Evolutionary conservation across 768 basidiomycete genomes (phyloP).

Genomic region (Mycena floridula): DNA sequence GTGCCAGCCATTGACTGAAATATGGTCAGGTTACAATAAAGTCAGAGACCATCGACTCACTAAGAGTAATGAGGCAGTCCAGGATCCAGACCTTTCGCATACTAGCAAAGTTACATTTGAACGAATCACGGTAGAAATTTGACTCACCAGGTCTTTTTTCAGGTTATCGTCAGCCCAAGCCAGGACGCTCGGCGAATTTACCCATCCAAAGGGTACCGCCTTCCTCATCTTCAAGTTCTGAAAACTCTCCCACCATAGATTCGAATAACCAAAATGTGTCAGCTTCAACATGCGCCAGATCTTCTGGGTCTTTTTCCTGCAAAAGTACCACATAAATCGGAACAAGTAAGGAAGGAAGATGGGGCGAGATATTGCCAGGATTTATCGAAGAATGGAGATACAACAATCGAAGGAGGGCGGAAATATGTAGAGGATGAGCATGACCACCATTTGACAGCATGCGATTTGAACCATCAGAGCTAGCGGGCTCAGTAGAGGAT

Average conservation of each 20-base stretch:
- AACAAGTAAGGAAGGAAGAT: slow-evolving; percentile 63
- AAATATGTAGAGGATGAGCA: slow-evolving; percentile 53
- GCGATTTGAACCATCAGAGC: slow-evolving; percentile 33
- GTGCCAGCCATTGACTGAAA: slow-evolving; percentile 67
- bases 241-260: slow-evolving; percentile 63
- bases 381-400: slow-evolving; percentile 70
- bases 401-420: slow-evolving; percentile 61
- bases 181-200: slow-evolving; percentile 53
- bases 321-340: slow-evolving; percentile 59
- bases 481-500: slow-evolving; percentile 7
- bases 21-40: slow-evolving; percentile 2
- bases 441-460: slow-evolving; percentile 34
- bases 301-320: slow-evolving; percentile 56
- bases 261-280: slow-evolving; percentile 84
- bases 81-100: slow-evolving; percentile 61
- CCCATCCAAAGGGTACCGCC: slow-evolving; percentile 57
- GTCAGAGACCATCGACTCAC: slow-evolving; percentile 34
- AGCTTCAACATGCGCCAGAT: slow-evolving; percentile 64
- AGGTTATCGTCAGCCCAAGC: slow-evolving; percentile 61
- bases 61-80: slow-evolving; percentile 74
- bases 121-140: not conserved
- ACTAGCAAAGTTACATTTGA: slow-evolving; percentile 30
- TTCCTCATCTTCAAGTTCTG: slow-evolving; percentile 68
- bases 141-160: slow-evolving; percentile 49
- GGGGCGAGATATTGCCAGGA: slow-evolving; percentile 62